Base-by-base conservation (phyloP, 495 filamentous ascomycete genomes). In the Penicillium waksmanii region DNA sequence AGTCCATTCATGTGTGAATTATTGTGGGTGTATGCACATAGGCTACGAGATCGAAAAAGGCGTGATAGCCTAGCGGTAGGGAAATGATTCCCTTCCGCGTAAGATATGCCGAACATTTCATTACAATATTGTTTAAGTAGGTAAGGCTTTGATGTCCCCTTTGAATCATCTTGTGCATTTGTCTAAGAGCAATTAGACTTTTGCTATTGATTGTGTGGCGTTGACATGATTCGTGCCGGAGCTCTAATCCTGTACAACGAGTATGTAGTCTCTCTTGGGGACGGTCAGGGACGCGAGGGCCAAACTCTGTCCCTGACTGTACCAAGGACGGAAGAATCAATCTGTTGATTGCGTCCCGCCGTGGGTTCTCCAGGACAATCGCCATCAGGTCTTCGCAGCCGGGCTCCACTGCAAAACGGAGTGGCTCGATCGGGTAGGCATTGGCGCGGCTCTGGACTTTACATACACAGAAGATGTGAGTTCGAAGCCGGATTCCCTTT, bases 391-490 rank as follows among this genome's bases (percentile, higher is more conserved):
- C 19, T 44, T 21, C 48, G 33, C 38, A 53, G 21, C 50, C 50
- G 27, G 19, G 50, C 6, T 50, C 54, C 54, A 56, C 54, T 6
- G 51, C 53, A 10, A 51, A 56, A 55, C 40, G 55, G 60, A 44
- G 9, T 58, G 44, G 9, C 62, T 58, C 55, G 8, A 65, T 61
- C 50, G 58, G 62, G 62, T 27, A 58, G 34, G 36, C 58, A 61
- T 43, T 65, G 85, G 87, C 50, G 86, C 84, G 44, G 73, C 74
- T 46, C 70, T 44, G 88, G 25, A 86, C 89, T 62, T 78, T n/a
- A n/a, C n/a, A n/a, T 49, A 35, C 25, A 47, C 27, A 47, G 44
- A n/a, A 46, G 18, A 50, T 38, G 21, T 25, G 43, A 46, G 43
- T 17, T 46, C 43, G 78, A 19, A 9, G 18, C 31, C 38, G 0